phyloP scores from a whole-genome alignment of 2,329 filamentous ascomycete species.

The Microdochium trichocladiopsis region DNA sequence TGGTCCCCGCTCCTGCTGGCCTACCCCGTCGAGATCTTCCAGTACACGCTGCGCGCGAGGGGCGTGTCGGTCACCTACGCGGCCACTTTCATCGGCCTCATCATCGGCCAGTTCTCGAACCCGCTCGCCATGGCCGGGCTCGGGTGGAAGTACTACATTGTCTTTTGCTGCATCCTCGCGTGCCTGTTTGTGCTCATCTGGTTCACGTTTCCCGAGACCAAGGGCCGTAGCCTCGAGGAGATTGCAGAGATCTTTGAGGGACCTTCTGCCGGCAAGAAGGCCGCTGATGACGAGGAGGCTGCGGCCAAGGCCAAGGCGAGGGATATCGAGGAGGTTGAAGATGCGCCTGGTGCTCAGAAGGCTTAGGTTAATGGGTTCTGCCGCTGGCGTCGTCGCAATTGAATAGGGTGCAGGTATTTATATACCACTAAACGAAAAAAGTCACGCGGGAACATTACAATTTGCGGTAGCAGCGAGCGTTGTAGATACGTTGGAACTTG shows the following conservation, averaged over 20 bases:
- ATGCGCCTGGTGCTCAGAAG: neutral
- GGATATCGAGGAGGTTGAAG: neutral
- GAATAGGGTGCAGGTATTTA: no score
- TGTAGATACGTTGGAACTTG: no score
- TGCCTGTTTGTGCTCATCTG: slow-evolving; percentile 24
- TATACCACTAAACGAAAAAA: no score
- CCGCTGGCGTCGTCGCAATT: no score
- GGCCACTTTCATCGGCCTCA: slow-evolving; percentile 8
- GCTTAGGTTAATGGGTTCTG: no score
- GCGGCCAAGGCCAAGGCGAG: neutral
- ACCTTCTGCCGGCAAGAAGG: neutral
- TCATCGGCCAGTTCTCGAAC: slow-evolving; percentile 31
- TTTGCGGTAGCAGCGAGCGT: no score
- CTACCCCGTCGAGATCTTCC: slow-evolving; percentile 21
- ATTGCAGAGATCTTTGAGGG: slow-evolving; percentile 20
- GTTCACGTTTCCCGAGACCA: slow-evolving; percentile 27
- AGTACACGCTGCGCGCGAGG: slow-evolving; percentile 10
- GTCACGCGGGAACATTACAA: no score
- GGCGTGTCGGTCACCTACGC: slow-evolving; percentile 8
- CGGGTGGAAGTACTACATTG: slow-evolving; percentile 31
- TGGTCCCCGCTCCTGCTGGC: slow-evolving; percentile 19
- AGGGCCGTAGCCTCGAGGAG: slow-evolving; percentile 20
- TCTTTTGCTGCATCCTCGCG: slow-evolving; percentile 27
- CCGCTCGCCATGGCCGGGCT: slow-evolving; percentile 29
- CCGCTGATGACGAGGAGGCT: neutral